phyloP scores from a whole-genome alignment of 108 stramenopile species.

The Aureococcus anophagefferens region DNA sequence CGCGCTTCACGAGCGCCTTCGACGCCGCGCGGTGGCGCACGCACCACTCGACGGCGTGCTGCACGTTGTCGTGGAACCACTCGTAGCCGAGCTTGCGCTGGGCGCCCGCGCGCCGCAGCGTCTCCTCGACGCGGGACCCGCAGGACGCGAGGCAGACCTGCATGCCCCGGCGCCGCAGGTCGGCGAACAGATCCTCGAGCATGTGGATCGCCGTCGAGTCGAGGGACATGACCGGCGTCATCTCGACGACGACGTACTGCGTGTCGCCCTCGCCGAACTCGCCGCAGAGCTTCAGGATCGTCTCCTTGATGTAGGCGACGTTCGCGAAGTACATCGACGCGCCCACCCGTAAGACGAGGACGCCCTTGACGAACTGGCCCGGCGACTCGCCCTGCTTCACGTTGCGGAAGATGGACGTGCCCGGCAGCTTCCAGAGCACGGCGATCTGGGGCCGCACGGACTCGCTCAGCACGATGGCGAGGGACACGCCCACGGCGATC shows the following conservation, averaged over 20 bases:
- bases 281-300: constrained; percentile 26
- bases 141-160: constrained; percentile 38
- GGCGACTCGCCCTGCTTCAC: constrained; percentile 44
- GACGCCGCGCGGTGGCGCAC: constrained; percentile 13
- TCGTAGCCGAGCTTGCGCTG: constrained; percentile 29
- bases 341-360: constrained; percentile 50
- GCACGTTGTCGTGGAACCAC: constrained; percentile 33
- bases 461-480: constrained; percentile 51
- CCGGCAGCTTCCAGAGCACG: constrained; percentile 52
- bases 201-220: constrained; percentile 47
- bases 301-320: constrained; percentile 35
- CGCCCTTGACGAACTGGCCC: constrained; percentile 43
- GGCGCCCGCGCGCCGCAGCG: constrained; percentile 20
- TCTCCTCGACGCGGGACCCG: constrained; percentile 27
- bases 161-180: constrained; percentile 20
- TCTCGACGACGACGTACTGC: constrained; percentile 37
- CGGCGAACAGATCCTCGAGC: constrained; percentile 31
- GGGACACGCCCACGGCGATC: constrained; percentile 47
- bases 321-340: constrained; percentile 63
- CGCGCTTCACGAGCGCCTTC: too few species aligned
- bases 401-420: constrained; percentile 49
- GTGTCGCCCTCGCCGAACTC: constrained; percentile 4
- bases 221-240: constrained; percentile 36
- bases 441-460: constrained; percentile 52
- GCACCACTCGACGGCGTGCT: constrained; percentile 38